phyloP scores from a whole-genome alignment of 768 basidiomycete species.

The Leucosporidium scottii region DNA sequence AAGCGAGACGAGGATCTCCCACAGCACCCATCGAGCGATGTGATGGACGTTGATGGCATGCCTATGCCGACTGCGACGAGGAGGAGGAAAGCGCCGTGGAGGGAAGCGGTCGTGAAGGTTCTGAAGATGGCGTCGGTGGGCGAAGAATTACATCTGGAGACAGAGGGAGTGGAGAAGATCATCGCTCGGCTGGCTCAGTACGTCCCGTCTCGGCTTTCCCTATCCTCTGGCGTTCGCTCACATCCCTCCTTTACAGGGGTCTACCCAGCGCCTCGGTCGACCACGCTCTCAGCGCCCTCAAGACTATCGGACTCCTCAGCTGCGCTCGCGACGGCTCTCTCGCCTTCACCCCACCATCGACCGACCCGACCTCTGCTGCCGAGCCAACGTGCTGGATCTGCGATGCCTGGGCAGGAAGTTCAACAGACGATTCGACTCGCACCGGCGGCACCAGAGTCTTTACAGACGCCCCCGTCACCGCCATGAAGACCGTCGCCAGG shows the following conservation, averaged over 20 bases:
- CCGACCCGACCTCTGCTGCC: not conserved
- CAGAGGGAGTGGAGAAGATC: constrained; percentile 9
- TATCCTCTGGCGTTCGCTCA: not conserved
- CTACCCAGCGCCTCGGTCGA: not conserved
- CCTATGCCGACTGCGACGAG: not conserved
- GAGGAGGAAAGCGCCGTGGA: constrained; percentile 2
- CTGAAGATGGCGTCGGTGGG: not conserved
- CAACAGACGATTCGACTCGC: not conserved
- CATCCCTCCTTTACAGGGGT: not conserved
- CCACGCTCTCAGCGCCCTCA: not conserved
- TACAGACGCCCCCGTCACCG: constrained; percentile 3
- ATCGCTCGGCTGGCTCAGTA: constrained; percentile 9
- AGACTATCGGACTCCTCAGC: constrained; percentile 14
- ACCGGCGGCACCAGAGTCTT: not conserved
- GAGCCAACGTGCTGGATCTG: constrained; percentile 13
- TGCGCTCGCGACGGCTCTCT: constrained; percentile 20
- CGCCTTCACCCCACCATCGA: not conserved
- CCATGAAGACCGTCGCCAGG: not conserved
- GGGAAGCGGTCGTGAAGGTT: constrained; percentile 11
- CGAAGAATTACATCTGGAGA: constrained; percentile 2
- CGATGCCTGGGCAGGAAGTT: not conserved
- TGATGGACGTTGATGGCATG: constrained; percentile 13
- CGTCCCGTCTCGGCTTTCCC: not conserved
- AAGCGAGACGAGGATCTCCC: not conserved
- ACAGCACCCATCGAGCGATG: constrained; percentile 14